phyloP scores from a whole-genome alignment of 2,329 filamentous ascomycete species.

The Paramyrothecium sp. region DNA sequence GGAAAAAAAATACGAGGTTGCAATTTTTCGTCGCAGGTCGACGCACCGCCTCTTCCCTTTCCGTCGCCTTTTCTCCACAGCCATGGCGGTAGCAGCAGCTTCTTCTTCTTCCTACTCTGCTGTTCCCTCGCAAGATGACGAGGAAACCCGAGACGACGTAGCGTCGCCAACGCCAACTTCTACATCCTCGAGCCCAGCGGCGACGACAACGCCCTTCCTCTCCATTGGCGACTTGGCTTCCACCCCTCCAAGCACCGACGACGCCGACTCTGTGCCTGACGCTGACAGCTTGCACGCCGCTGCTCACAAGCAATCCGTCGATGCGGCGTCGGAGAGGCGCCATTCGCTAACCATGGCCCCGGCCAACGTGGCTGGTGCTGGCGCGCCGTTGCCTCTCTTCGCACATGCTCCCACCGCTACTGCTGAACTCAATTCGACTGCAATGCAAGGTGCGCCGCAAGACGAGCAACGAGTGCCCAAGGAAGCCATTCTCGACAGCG shows the following conservation, averaged over 20 bases:
- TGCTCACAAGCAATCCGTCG: neutral
- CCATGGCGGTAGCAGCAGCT: neutral
- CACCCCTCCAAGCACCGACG: neutral
- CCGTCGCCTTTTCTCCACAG: neutral
- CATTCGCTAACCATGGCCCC: neutral
- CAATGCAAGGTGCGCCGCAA: too few relatives aligned
- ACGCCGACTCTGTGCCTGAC: neutral
- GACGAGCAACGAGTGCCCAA: too few relatives aligned
- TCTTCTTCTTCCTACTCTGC: neutral
- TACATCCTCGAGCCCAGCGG: neutral
- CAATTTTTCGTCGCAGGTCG: neutral
- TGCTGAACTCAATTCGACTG: too few relatives aligned
- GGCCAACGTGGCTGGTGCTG: neutral
- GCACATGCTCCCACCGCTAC: too few relatives aligned
- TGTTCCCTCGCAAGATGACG: neutral
- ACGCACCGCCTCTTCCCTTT: neutral
- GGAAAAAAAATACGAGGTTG: neutral
- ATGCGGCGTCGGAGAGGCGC: neutral
- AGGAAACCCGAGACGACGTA: neutral
- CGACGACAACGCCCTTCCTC: neutral
- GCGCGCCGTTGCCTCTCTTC: neutral
- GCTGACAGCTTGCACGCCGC: too few relatives aligned
- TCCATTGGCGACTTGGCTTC: neutral
- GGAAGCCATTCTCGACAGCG: too few relatives aligned
- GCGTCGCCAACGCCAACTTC: neutral